Base-by-base conservation (phyloP, 768 basidiomycete species). In the Roridomyces roridus region DNA sequence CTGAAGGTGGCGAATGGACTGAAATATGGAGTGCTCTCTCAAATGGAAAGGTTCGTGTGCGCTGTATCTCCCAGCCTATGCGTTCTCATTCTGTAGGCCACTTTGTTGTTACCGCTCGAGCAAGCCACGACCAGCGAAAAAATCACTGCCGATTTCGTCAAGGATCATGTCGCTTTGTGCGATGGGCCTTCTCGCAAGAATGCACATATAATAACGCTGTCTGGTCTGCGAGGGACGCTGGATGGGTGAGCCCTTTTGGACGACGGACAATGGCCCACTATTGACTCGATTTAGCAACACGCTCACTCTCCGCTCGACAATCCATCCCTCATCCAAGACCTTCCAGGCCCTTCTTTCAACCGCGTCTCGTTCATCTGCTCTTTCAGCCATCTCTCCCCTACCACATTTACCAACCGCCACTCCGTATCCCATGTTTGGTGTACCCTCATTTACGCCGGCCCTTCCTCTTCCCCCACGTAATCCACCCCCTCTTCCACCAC, bases 91-190 rank as follows among this genome's bases (percentile, higher is more conserved):
- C 3, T 8, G 4, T 34, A 96, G 94, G 89, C 91, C 4, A 88
- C 90, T 0, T 68, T 99, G 11, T 75, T 98, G 15, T 78, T 98
- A 1, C 96, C 96, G 1, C 69, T 85, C 2, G 89, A 91, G 46
- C 77, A 81, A 41, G 67, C 75, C 6, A 75, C 82, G 3, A 69
- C 78, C 24, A 76, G 81, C 18, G 81, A 85, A 17, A 77, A 77
- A 45, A 79, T 94, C 47, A 89, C 89, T 0, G 73, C 85, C 0
- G 89, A 93, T 3, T 86, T 95, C 53, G 75, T 97, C 26, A 86
- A 84, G 67, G 94, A 97, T 66, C 96, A 99, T 68, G 71, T 96
- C 52, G 75, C 85, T 26, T 78, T 94, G 28, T 86, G 80, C 63
- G 85, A 91, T 47, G 77, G 76, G 1, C 67, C 77, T 15, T 74